Percentiles rank a stretch among this genome's conserved stretches.
Evolutionary conservation across 1,139 yeast genomes (phyloP).

Genomic region (Magnusiomyces sp.): DNA sequence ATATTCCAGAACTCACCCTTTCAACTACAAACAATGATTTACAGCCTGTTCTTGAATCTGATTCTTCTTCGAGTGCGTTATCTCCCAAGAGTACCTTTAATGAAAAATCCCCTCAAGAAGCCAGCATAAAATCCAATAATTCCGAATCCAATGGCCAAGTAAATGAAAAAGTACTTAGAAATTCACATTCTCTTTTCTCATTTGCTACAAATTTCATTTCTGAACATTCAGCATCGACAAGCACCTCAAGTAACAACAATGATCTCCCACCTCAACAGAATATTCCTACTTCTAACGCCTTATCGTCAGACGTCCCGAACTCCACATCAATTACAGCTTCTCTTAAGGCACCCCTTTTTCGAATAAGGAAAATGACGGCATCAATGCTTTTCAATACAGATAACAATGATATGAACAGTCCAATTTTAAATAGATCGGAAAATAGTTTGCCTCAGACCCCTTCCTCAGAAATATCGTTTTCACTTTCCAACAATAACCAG

Average conservation of each 20-base stretch:
- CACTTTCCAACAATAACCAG: neutral
- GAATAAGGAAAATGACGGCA: conserved; percentile 17
- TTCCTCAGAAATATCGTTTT: conserved; percentile 4
- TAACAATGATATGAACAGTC: conserved; percentile 1
- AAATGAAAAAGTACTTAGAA: too few relatives aligned
- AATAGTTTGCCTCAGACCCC: conserved; percentile 3
- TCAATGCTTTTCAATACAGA: conserved; percentile 17
- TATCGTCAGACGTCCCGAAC: neutral
- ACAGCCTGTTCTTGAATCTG: neutral
- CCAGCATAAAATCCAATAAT: too few relatives aligned
- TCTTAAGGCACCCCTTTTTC: conserved; percentile 15
- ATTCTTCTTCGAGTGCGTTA: too few relatives aligned
- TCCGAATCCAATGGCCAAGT: too few relatives aligned
- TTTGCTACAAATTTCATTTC: conserved; percentile 1
- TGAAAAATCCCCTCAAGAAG: too few relatives aligned
- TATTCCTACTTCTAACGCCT: neutral
- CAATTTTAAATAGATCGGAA: conserved; percentile 5
- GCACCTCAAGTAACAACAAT: neutral
- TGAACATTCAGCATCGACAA: neutral
- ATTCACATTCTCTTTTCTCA: neutral
- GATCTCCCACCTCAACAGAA: neutral
- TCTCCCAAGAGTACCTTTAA: too few relatives aligned
- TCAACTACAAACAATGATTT: neutral
- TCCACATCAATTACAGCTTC: conserved; percentile 5
- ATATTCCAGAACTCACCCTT: neutral